Conservation (phyloP, 192 early-diverging fungal genomes). For the Paraglomus occultum region DNA sequence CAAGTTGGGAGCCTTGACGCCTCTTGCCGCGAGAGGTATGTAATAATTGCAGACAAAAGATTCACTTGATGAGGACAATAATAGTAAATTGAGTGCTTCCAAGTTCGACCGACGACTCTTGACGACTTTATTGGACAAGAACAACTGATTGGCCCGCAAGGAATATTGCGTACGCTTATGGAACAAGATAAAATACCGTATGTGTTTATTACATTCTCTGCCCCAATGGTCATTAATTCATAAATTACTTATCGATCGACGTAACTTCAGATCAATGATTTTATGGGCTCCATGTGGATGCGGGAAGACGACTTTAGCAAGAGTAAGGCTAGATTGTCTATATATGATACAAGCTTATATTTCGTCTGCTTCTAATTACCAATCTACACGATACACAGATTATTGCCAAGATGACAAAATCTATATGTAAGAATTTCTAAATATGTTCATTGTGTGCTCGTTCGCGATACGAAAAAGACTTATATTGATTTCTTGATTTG, state of each 20-base stretch:
- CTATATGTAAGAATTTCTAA: too few relatives aligned
- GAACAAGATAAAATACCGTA: slow-evolving; percentile 60
- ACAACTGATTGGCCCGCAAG: slow-evolving; percentile 61
- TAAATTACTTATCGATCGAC: not conserved
- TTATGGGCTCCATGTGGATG: slow-evolving; percentile 60
- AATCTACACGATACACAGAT: slow-evolving; percentile 29
- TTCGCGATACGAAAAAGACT: too few relatives aligned
- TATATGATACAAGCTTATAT: not conserved
- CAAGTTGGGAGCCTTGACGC: not conserved
- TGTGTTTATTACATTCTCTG: not conserved
- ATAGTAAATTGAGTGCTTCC: not conserved
- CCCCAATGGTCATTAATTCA: not conserved
- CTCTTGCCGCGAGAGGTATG: not conserved
- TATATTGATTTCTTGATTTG: too few relatives aligned
- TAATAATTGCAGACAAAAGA: not conserved
- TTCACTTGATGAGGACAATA: not conserved
- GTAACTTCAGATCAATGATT: slow-evolving; percentile 56
- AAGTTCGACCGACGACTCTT: slow-evolving; percentile 54
- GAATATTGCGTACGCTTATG: slow-evolving; percentile 65
- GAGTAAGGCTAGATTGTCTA: not conserved
- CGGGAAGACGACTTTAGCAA: slow-evolving; percentile 42
- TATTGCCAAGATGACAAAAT: slow-evolving; percentile 48
- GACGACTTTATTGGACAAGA: slow-evolving; percentile 74
- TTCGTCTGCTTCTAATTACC: not conserved
- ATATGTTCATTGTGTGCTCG: too few relatives aligned